Evolutionary conservation across 352 stramenopile genomes (phyloP), one percentile per base, ranked within the genome.

Genomic region (Globisporangium uncinulatum): DNA sequence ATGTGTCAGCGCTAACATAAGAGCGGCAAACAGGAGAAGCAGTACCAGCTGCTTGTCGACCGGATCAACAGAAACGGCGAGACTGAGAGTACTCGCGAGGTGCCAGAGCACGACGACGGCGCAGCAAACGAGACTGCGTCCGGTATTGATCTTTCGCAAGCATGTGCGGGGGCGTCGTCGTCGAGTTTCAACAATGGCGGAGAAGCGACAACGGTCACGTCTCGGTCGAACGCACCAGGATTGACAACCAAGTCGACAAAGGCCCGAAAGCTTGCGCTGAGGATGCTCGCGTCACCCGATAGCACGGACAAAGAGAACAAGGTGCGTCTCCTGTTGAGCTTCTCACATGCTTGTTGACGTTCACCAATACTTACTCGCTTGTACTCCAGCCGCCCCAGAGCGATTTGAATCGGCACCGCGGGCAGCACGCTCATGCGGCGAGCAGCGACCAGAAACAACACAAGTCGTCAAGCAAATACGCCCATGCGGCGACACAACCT

Each of bases 231-330:
- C 41, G 15, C 13, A 14, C 7, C 41, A 45, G 9, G 13, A 45
- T 14, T 17, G 41, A 45, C 50, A 17, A 9, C 29, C 17, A 58
- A 51, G 14, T 24, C 31, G 19, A 44, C 13, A 24, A 50, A 44
- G 20, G 13, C 8, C 41, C 14, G 41, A 45, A 45, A 45, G 8
- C 41, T 45, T 17, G 41, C 41, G 41, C 41, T 45, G n/a, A 31
- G 36, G 19, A 29, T 24, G 50, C 13, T 10, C 21, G 0, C 31
- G 32, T 8, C 15, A 17, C 19, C 20, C 6, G 20, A 6, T 19
- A 20, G 31, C 32, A 32, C 29, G 9, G 29, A 51, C 42, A 58
- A 58, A 51, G 53, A 58, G 21, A 58, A 58, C 19, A 8, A 51
- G 53, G 53, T 58, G 41, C 9, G 53, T 34, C 19, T 24, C 8